Percentiles rank a stretch among this genome's conserved stretches.
These are phyloP conservation scores for Sistotremastrum suecicum DNA, from an alignment of 768 basidiomycete genomes.

Conservation along the genomic window DNA sequence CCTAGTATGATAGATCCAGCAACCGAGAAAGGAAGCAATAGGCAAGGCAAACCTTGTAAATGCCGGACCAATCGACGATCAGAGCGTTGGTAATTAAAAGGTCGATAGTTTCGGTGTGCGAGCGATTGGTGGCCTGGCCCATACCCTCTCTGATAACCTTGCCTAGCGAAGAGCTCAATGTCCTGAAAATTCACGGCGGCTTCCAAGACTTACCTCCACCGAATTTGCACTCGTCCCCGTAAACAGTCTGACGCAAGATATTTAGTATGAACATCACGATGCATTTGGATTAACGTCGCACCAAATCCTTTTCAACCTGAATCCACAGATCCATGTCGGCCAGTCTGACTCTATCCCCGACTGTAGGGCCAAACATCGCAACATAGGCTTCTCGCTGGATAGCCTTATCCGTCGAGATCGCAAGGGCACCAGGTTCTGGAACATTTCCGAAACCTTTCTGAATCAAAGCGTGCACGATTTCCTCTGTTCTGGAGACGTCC, in stretches of 20 bases:
- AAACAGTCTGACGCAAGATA: slow-evolving; percentile 41
- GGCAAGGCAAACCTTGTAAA: slow-evolving; percentile 58
- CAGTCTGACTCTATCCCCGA: slow-evolving; percentile 75
- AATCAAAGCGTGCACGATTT: slow-evolving; percentile 33
- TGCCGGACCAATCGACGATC: slow-evolving; percentile 89
- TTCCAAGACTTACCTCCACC: slow-evolving; percentile 55
- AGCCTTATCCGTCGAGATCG: slow-evolving; percentile 35
- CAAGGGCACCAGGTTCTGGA: slow-evolving; percentile 47
- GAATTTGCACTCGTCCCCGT: slow-evolving; percentile 97
- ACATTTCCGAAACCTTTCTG: slow-evolving; percentile 57
- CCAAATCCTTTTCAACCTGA: slow-evolving; percentile 78
- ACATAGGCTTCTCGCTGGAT: slow-evolving; percentile 66
- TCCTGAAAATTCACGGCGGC: background rate
- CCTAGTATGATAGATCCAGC: slow-evolving; percentile 28
- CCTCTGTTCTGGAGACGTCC: slow-evolving; percentile 28
- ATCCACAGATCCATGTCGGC: slow-evolving; percentile 89
- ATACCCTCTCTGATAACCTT: slow-evolving; percentile 94
- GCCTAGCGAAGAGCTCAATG: slow-evolving; percentile 27
- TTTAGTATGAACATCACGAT: background rate
- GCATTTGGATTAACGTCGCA: slow-evolving; percentile 14
- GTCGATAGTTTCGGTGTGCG: slow-evolving; percentile 60
- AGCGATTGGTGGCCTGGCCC: slow-evolving; percentile 76
- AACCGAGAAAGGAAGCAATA: background rate
- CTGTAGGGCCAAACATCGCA: slow-evolving; percentile 92
- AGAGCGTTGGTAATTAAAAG: slow-evolving; percentile 92